Base-by-base conservation (phyloP, 2,329 filamentous ascomycete genomes). In the Penicillium sp. region DNA sequence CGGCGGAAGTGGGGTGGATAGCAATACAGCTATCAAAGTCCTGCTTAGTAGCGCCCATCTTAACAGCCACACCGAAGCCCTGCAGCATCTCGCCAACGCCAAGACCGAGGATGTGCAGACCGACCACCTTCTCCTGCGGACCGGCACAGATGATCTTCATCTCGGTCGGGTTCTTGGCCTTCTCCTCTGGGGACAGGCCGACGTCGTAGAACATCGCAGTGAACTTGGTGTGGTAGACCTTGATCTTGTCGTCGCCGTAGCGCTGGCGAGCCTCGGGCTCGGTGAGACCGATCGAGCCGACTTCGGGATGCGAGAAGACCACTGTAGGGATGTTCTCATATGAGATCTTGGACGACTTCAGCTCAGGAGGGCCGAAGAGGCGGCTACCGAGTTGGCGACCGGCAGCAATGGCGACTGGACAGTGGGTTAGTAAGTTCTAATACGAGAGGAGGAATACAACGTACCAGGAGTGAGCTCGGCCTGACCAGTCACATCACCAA, bases 1-100 rank as follows among this genome's bases (percentile, higher is more conserved):
- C 85, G 1, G 85, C 81, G 57, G 82, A 86, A 10, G 85, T 89
- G 16, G 85, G 85, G 69, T 89, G 85, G 58, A 89, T 89, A 48
- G 85, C 84, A 43, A 88, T 82, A 59, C 82, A 85, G 62, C 74
- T 83, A 63, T 89, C 85, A 67, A 89, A 86, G 66, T 87, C 83
- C 56, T 77, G 78, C 79, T 89, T 89, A 44, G 81, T 87, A 27
- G 85, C 85, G 36, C 85, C 85, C 85, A 89, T 88, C 77, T 86
- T 87, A 57, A 89, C 69, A 13, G 85, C 85, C 18, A 89, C 84
- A 40, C 83, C 85, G 64, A 89, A 87, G 54, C 86, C 80, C 69
- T 89, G 80, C 60, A 88, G 74, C 81, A 89, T 85, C 77, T 89
- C 79, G 56, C 74, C 64, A 47, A 74, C 66, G 10, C 67, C 64